Evolutionary conservation across 257 asterid genomes (phyloP), one percentile per base, ranked within the genome.

Genomic region (Salvia splendens): DNA sequence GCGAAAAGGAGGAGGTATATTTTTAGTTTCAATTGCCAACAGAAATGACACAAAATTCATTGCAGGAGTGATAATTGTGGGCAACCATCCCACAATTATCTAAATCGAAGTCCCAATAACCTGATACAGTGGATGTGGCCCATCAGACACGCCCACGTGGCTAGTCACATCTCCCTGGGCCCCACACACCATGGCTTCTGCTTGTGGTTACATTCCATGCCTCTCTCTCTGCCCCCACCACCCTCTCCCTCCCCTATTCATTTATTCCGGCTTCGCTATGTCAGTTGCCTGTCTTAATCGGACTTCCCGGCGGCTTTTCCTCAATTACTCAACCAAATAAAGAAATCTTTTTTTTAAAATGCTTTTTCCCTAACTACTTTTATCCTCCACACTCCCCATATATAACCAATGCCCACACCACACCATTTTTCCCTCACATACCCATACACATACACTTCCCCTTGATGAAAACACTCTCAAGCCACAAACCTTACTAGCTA

Each of bases 101-200:
- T 47, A 56, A 72, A 59, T 48, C 67, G 14, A 38, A 40, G 76
- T 62, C 76, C 80, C 75, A 47, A 64, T 50, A 17, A 42, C 61
- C 56, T 42, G 12, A 33, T 8, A 60, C 68, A 48, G 73, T 67
- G 46, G 14, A 30, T 32, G 63, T 65, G 82, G 71, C 71, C 77
- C 81, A 30, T 57, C 35, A 57, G 85, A 84, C 95, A 84, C 52
- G 68, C 81, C 86, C 97, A 83, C 87, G 87, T 86, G 97, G 84
- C 75, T 70, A 63, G 85, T 82, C 89, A 81, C 79, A 79, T 82
- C 85, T 32, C 1, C 2, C 0, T 6, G 87, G 92, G 75, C 74
- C 97, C 97, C 92, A 76, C 89, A 5, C 63, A 51, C 85, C 85
- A 72, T 75, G 70, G 82, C 81, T 80, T 65, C 73, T 58, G 75